Evolutionary conservation across 1,284 basidiomycete species (phyloP), one percentile per base, ranked within the genome.

Genomic region (Athelia sp.): DNA sequence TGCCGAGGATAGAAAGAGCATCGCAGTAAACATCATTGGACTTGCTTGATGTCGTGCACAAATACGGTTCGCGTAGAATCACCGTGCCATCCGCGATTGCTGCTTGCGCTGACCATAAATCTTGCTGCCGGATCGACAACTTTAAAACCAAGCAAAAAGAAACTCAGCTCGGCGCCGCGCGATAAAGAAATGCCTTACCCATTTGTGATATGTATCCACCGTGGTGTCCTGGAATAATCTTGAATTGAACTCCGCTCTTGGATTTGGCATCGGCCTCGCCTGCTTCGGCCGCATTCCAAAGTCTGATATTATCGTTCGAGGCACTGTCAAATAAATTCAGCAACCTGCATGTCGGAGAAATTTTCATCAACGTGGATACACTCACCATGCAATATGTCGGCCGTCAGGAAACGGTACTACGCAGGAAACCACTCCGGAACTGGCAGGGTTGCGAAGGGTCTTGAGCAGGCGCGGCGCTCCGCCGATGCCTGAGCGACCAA

Each of bases 151-250:
- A 6, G 36, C n/a, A 40, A 9, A n/a, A n/a, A n/a, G n/a, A n/a
- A 9, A 6, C 15, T 21, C 9, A 40, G 36, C 15, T 40, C 8
- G 36, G 15, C 6, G 15, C n/a, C 36, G 19, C 36, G 36, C 36
- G 8, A n/a, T 29, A 6, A 40, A 40, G 15, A 40, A 17, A 40
- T 6, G 8, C 67, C 87, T 62, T 67, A 95, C 93, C 66, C 81
- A 97, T 90, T 58, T 90, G 87, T 3, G 93, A 96, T 15, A 98
- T 81, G 52, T 86, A 90, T 1, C 93, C 95, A 24, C 95, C 94
- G 68, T 98, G 93, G 69, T 98, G 95, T 0, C 96, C 96, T 3
- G 94, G 90, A 34, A 99, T 91, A 54, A 98, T 97, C 68, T 93
- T 93, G 76, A 98, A 98, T 55, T 88, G 88, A 17, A 86, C 84